Percentiles rank a stretch among this genome's conserved stretches.
Evolutionary conservation across 1,284 basidiomycete genomes (phyloP).

Genomic region (Sanghuangporus sanghuang): DNA sequence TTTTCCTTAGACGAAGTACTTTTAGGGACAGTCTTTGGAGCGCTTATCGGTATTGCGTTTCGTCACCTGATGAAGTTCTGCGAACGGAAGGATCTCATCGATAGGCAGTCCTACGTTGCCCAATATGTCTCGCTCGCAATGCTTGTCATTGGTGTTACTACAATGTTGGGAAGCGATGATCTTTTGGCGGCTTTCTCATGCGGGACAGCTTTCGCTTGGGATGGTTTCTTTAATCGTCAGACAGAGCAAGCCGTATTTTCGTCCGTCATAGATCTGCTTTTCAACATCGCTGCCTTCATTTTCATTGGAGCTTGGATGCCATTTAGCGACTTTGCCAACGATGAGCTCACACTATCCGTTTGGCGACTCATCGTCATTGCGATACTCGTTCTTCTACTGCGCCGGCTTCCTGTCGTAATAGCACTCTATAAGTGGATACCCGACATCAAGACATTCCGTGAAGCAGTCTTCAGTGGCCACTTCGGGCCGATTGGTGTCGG

Average conservation of each 20-base stretch:
- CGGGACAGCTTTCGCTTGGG: conserved; percentile 97
- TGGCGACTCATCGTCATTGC: conserved; percentile 84
- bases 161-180: conserved; percentile 90
- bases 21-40: conserved; percentile 78
- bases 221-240: conserved; percentile 96
- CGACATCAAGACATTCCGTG: conserved; percentile 86
- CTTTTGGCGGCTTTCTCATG: conserved; percentile 92
- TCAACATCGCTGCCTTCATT: conserved; percentile 88
- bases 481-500: conserved; percentile 92
- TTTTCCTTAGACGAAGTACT: conserved; percentile 69
- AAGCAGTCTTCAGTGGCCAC: conserved; percentile 86
- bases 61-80: conserved; percentile 96
- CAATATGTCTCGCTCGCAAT: conserved; percentile 77
- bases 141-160: conserved; percentile 80
- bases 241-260: conserved; percentile 95
- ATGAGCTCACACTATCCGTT: conserved; percentile 62
- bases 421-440: conserved; percentile 87
- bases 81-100: conserved; percentile 84
- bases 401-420: conserved; percentile 81
- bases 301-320: conserved; percentile 96
- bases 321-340: conserved; percentile 69
- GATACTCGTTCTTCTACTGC: conserved; percentile 71
- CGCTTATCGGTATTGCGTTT: conserved; percentile 75
- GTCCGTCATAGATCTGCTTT: conserved; percentile 90
- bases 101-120: conserved; percentile 86